Evolutionary conservation across 805 yeast genomes (phyloP).

Genomic region (Lipomyces lipofer): DNA sequence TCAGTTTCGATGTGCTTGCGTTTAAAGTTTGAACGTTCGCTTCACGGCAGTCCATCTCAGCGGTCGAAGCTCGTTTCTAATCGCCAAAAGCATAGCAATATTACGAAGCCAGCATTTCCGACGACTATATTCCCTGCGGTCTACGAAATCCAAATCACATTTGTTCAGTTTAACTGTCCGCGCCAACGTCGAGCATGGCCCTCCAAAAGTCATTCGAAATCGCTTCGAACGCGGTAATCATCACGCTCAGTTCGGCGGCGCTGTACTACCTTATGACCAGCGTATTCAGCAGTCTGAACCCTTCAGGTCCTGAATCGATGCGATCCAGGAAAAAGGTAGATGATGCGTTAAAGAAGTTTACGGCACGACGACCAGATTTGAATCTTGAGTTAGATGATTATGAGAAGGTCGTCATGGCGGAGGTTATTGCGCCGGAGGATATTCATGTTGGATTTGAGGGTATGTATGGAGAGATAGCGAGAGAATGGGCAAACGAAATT

Average conservation of each 20-base stretch:
- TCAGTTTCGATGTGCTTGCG: too few species aligned
- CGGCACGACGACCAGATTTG: conserved; percentile 58
- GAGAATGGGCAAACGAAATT: not conserved
- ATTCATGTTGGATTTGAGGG: conserved; percentile 66
- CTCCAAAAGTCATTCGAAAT: too few species aligned
- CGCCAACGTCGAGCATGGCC: too few species aligned
- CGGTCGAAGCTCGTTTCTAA: too few species aligned
- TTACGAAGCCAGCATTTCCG: too few species aligned
- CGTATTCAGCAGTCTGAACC: not conserved
- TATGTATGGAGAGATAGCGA: conserved; percentile 16
- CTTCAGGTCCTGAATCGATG: not conserved
- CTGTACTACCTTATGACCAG: not conserved
- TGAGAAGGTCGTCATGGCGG: conserved; percentile 73
- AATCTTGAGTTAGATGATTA: conserved; percentile 62
- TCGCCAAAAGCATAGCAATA: too few species aligned
- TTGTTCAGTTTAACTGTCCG: too few species aligned
- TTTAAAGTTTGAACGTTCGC: too few species aligned
- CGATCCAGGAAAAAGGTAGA: conserved; percentile 50
- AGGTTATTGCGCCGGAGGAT: conserved; percentile 82
- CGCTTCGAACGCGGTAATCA: not conserved
- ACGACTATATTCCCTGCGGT: too few species aligned
- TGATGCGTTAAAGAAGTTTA: conserved; percentile 58
- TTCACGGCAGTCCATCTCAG: too few species aligned
- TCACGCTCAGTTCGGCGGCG: not conserved
- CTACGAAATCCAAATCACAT: too few species aligned